Conservation (phyloP, 208 protist genomes). For the Vickermania ingenoplastis region DNA sequence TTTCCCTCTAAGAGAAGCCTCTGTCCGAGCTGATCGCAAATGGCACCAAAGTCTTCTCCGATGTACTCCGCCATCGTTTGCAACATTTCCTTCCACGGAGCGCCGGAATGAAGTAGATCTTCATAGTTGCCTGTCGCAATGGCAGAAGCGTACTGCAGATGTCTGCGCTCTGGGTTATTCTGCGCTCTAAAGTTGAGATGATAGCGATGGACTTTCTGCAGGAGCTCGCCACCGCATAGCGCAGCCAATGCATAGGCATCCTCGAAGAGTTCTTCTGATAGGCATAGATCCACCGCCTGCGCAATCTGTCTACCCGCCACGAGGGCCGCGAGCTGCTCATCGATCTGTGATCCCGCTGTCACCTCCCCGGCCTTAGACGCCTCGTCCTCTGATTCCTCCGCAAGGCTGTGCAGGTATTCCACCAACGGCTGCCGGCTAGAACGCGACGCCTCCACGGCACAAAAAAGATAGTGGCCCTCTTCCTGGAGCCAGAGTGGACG, state of each 20-base stretch:
- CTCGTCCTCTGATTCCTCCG: conserved; percentile 3
- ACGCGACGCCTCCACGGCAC: conserved; percentile 46
- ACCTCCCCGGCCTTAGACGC: conserved; percentile 12
- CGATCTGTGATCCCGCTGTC: conserved; percentile 56
- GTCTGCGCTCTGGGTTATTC: conserved; percentile 33
- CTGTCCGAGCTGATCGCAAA: conserved; percentile 54
- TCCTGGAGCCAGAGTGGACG: conserved; percentile 46
- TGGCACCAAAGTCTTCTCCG: conserved; percentile 48
- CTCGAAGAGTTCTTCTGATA: conserved; percentile 43
- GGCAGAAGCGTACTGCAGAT: conserved; percentile 56
- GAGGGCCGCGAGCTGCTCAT: conserved; percentile 32
- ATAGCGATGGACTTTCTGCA: conserved; percentile 47
- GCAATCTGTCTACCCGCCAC: conserved; percentile 52
- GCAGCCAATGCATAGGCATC: conserved; percentile 75
- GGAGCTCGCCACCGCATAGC: conserved; percentile 44
- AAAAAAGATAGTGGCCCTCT: conserved; percentile 37
- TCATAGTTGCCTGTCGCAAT: conserved; percentile 58
- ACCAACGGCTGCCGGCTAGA: conserved; percentile 53
- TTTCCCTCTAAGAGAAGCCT: conserved; percentile 33
- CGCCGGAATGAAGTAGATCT: conserved; percentile 22
- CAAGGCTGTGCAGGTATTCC: conserved; percentile 27
- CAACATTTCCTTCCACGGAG: conserved; percentile 75
- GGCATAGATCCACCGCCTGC: conserved; percentile 66
- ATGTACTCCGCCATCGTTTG: conserved; percentile 58
- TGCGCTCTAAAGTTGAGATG: conserved; percentile 33